Conservation (phyloP, 805 yeast genomes). For the Cyberlindnera misumaiensis region DNA sequence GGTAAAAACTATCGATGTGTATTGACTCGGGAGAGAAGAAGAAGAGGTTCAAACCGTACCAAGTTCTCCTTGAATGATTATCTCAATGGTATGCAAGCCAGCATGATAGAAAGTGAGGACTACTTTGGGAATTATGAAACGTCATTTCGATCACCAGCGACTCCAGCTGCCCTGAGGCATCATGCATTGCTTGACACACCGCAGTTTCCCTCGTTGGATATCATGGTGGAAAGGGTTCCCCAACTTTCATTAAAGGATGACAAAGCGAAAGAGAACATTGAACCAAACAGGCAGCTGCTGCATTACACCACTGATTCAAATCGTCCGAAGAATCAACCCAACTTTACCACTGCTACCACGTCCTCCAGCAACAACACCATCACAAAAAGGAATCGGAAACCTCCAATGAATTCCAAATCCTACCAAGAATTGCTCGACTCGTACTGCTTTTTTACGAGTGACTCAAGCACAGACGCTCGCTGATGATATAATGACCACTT, state of each 20-base stretch:
- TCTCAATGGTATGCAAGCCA: conserved; percentile 1
- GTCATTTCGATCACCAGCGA: conserved; percentile 22
- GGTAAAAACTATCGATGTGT: conserved; percentile 48
- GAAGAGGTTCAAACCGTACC: conserved; percentile 3
- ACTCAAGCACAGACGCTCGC: neutral
- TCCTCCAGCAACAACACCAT: too few relatives aligned
- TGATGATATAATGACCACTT: too few relatives aligned
- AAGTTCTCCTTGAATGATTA: conserved; percentile 18
- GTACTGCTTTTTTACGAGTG: conserved; percentile 50
- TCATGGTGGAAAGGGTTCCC: conserved; percentile 5
- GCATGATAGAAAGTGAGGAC: neutral
- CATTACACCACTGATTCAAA: neutral
- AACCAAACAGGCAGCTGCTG: neutral
- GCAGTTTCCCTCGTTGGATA: conserved; percentile 7
- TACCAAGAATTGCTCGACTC: conserved; percentile 52
- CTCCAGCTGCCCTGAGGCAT: conserved; percentile 19
- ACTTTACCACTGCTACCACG: too few relatives aligned
- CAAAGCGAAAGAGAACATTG: conserved; percentile 5
- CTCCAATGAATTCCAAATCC: conserved; percentile 40
- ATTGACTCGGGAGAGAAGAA: conserved; percentile 10
- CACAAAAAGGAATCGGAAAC: conserved; percentile 13
- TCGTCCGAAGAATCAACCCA: conserved; percentile 2
- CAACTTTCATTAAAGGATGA: conserved; percentile 5
- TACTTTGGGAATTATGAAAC: conserved; percentile 18
- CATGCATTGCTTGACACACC: conserved; percentile 5